Conservation (phyloP, 441 rosid genomes). For the Manihot esculenta region DNA sequence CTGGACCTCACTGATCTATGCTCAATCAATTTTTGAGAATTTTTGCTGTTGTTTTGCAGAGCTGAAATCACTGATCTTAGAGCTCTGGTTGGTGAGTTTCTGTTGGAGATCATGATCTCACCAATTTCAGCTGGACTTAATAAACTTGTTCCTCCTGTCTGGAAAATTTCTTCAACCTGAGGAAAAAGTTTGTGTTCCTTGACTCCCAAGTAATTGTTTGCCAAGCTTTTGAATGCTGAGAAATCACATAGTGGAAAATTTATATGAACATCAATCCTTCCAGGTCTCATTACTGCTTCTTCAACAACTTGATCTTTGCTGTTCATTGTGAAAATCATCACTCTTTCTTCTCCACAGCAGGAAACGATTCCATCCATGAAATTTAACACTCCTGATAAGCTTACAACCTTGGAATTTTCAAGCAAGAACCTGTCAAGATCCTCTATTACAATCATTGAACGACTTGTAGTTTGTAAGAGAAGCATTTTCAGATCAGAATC, state of each 20-base stretch:
- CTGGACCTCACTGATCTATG: constrained; percentile 27
- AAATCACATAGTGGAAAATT: constrained; percentile 56
- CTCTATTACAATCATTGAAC: constrained; percentile 68
- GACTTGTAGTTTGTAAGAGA: constrained; percentile 55
- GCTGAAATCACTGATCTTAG: constrained; percentile 54
- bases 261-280: constrained; percentile 61
- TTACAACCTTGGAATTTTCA: constrained; percentile 40
- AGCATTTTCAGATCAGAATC: constrained; percentile 64
- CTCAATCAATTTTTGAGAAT: constrained; percentile 17
- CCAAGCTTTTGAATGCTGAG: constrained; percentile 46
- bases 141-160: constrained; percentile 41
- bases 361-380: constrained; percentile 64
- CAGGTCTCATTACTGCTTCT: constrained; percentile 50
- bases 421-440: constrained; percentile 64
- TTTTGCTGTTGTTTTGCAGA: constrained; percentile 23
- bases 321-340: constrained; percentile 61
- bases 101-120: constrained; percentile 60
- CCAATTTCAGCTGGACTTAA: constrained; percentile 66
- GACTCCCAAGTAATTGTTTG: constrained; percentile 50
- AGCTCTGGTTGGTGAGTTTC: constrained; percentile 59
- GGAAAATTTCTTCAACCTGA: constrained; percentile 61
- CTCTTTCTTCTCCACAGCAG: constrained; percentile 51
- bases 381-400: constrained; percentile 44
- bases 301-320: constrained; percentile 48
- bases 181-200: constrained; percentile 61